Base-by-base conservation (phyloP, 1,284 basidiomycete species). In the Ceratobasidium theobromae region DNA sequence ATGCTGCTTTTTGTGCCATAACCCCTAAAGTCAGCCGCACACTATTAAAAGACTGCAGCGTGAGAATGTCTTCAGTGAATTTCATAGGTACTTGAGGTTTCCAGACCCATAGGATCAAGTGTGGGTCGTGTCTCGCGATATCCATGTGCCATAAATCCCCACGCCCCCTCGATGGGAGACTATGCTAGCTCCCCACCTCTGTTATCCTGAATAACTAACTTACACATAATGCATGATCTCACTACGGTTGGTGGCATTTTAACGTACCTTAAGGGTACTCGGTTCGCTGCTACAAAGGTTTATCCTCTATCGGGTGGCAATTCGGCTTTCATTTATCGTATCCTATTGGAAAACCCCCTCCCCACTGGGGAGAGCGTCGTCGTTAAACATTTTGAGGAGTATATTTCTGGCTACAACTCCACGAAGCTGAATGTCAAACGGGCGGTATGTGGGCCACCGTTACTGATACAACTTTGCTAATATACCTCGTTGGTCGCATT, bases 281-380 rank as follows among this genome's bases (percentile, higher is more conserved):
- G 12, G 21, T 62, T 40, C 23, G 46, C 46, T 8, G 58, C 58
- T 16, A 40, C 2, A 9, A 16, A 62, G 16, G 58, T 41, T 6
- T 23, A 51, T 12, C 23, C 28, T 28, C 32, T 62, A n/a, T 2
- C 48, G 18, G 58, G 58, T 3, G 58, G 58, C 18, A 41, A 62
- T n/a, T 62, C 58, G 33, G 46, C 58, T 8, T 62, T 51, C 41
- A 62, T 48, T 3, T 62, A 51, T 41, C 58, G 48, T 12, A 38
- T 38, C 4, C 51, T 21, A 16, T 38, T 62, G 23, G 23, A 49
- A 30, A 41, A 46, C 16, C 46, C 46, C 14, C 46, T 62, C 28
- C 23, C 46, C 3, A 51, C 58, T 30, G 48, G 58, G 4, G 58
- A 62, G 12, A 62, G 33, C 16, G 30, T 62, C n/a, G 49, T 62